Conservation (phyloP, 805 yeast genomes). For the Ogataea parapolymorpha region DNA sequence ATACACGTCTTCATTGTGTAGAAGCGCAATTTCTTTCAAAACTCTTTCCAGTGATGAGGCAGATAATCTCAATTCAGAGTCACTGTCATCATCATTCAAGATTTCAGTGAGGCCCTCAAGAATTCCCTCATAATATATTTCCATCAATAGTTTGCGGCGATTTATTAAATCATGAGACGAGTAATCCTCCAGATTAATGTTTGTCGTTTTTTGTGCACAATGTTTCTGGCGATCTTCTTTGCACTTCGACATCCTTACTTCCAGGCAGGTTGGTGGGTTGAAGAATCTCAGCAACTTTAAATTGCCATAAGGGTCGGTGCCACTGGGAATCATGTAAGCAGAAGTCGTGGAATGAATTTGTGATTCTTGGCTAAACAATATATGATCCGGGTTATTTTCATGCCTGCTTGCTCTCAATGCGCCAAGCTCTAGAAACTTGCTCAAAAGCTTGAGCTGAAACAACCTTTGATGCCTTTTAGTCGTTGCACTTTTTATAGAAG, state of each 20-base stretch:
- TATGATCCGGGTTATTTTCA: not conserved
- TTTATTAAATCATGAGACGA: slow-evolving; percentile 61
- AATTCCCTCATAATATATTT: slow-evolving; percentile 49
- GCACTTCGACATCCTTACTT: too few relatives aligned
- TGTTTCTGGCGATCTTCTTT: too few relatives aligned
- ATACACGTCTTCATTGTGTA: too few relatives aligned
- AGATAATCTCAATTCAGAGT: slow-evolving; percentile 16
- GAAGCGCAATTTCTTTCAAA: too few relatives aligned
- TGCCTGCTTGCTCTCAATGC: not conserved
- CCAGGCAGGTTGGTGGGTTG: too few relatives aligned
- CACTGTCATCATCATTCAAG: slow-evolving; percentile 49
- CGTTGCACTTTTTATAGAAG: slow-evolving; percentile 23
- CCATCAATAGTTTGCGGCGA: slow-evolving; percentile 50
- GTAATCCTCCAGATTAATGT: slow-evolving; percentile 39
- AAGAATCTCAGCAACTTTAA: slow-evolving; percentile 52
- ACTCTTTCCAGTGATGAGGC: slow-evolving; percentile 17
- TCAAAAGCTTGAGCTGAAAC: slow-evolving; percentile 41
- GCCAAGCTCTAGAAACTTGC: slow-evolving; percentile 25
- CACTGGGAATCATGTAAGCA: slow-evolving; percentile 51
- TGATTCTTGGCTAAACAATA: too few relatives aligned
- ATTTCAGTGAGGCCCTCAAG: slow-evolving; percentile 46
- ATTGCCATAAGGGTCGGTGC: slow-evolving; percentile 62
- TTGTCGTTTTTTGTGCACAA: too few relatives aligned
- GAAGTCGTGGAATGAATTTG: slow-evolving; percentile 37
- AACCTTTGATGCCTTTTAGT: slow-evolving; percentile 34